Evolutionary conservation across 345 rosid species (phyloP), one percentile per base, ranked within the genome.

Genomic region (Pseudoturritis turrita): DNA sequence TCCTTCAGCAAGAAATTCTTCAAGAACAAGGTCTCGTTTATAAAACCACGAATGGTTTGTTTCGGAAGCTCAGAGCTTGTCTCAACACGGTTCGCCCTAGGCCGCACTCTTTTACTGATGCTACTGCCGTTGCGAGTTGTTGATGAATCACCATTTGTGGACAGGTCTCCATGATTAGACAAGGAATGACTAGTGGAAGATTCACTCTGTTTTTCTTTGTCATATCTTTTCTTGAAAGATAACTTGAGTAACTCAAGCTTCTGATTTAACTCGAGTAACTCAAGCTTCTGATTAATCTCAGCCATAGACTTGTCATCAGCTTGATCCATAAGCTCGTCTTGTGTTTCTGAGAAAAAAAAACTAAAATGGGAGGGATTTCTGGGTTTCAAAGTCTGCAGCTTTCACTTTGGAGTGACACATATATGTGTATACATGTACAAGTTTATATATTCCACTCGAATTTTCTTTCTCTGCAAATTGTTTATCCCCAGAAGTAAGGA

Each of bases 1-100:
- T 18, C 43, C 10, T 73, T 65, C 37, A 73, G 47, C 62, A 84
- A 79, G 36, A 58, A 54, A 51, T 63, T 71, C 60, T 63, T 65
- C 28, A 84, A 45, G 40, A 74, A 54, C 69, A 54, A 12, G 25
- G 6, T 25, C 44, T 82, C 80, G 14, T 80, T 54, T 13, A 1
- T 12, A 47, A 84, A 80, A 2, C 84, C 83, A 10, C 11, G 63
- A 46, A 75, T 68, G 2, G 0, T 0, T 6, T 60, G 57, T 12
- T 10, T 26, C 8, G 74, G 70, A 35, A 21, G 41, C 26, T 68
- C 28, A 18, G 74, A 19, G 10, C 3, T 3, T 21, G 79, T 69
- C 58, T 69, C 65, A 25, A 10, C 35, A 1, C 68, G 10, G 19
- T 39, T 75, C 6, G 64, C 40, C 57, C 25, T 60, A 52, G 74